Conservation (phyloP, 1,284 basidiomycete species). For the Puccinia hordei region DNA sequence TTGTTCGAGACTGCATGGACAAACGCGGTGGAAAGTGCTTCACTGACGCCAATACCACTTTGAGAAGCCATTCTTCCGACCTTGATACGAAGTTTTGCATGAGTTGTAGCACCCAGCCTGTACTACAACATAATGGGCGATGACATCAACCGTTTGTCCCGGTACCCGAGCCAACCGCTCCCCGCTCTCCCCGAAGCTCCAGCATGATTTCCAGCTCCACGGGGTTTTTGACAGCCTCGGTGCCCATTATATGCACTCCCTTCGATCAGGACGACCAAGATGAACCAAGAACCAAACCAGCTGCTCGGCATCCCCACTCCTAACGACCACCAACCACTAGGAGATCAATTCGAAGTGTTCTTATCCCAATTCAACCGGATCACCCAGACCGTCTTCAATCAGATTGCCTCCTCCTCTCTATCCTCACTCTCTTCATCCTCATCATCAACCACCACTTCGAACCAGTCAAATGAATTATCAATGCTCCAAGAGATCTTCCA, state of each 20-base stretch:
- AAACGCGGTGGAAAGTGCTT: constrained; percentile 28
- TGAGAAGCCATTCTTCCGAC: constrained; percentile 35
- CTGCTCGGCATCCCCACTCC: neutral
- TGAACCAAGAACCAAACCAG: neutral
- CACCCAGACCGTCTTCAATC: constrained; percentile 36
- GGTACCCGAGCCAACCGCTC: no score
- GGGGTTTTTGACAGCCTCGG: no score
- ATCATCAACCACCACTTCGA: constrained; percentile 5
- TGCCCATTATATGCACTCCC: no score
- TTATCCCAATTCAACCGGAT: constrained; percentile 26
- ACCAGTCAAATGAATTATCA: neutral
- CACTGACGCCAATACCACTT: constrained; percentile 39
- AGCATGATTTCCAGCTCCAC: no score
- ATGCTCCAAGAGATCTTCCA: neutral
- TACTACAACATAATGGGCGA: no score
- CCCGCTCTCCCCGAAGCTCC: no score
- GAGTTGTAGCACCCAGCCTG: no score
- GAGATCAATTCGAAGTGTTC: constrained; percentile 34
- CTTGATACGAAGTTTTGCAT: neutral
- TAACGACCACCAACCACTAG: constrained; percentile 23
- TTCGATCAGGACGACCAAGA: neutral
- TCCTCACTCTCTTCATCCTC: constrained; percentile 9
- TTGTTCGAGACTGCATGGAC: constrained; percentile 32
- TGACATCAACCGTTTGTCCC: no score
- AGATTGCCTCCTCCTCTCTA: constrained; percentile 19